A percentile compares a stretch with the other conserved stretches of the same genome.
These are phyloP conservation scores for Gossypium mustelinum DNA, from an alignment of 345 rosid genomes.

Conservation along the genomic window DNA sequence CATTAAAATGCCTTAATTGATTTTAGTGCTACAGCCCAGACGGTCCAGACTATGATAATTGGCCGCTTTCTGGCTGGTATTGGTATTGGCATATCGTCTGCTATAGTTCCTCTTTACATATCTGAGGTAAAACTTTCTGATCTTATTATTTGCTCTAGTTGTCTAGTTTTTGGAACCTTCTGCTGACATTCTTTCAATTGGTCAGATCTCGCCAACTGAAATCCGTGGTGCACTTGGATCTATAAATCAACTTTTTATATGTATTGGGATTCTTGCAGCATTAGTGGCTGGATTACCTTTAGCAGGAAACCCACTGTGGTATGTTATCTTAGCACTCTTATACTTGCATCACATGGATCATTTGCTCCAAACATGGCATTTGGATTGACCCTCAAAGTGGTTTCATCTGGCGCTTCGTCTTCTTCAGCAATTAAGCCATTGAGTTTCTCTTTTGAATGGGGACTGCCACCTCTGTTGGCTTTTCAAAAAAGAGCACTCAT, in stretches of 20 bases:
- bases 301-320: slow-evolving; percentile 89
- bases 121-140: slow-evolving; percentile 68
- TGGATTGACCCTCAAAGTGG: neutral
- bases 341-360: neutral
- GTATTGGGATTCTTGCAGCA: slow-evolving; percentile 91
- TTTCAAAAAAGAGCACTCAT: no score
- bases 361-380: neutral
- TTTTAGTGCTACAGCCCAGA: slow-evolving; percentile 79
- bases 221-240: slow-evolving; percentile 96
- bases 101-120: slow-evolving; percentile 94
- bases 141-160: neutral
- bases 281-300: slow-evolving; percentile 95
- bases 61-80: slow-evolving; percentile 95
- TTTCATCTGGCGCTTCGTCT: neutral
- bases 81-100: slow-evolving; percentile 96
- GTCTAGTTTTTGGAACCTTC: neutral
- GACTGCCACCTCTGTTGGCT: no score
- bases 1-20: slow-evolving; percentile 19
- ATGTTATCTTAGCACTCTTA: slow-evolving; percentile 16
- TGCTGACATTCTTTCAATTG: slow-evolving; percentile 23
- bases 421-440: neutral
- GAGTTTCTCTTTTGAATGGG: neutral
- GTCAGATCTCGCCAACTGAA: slow-evolving; percentile 96
- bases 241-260: slow-evolving; percentile 91
- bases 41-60: slow-evolving; percentile 85